These are phyloP conservation scores for Rhodosporidiobolus odoratus DNA, from an alignment of 768 basidiomycete species.

Conservation along the genomic window DNA sequence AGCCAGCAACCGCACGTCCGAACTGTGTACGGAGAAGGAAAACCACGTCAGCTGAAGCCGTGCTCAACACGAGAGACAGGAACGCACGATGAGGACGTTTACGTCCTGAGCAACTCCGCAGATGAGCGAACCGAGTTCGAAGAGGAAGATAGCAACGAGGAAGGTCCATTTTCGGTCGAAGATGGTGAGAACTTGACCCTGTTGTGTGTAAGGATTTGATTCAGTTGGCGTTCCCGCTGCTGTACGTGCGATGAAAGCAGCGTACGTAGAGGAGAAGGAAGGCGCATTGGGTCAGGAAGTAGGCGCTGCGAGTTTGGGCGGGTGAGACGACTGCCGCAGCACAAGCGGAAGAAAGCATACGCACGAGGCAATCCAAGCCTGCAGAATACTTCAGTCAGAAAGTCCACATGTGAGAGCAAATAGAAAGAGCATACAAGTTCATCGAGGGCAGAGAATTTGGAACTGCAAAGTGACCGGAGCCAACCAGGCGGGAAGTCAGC, in stretches of 20 bases:
- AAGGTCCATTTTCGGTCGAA: constrained; percentile 46
- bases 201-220: no score
- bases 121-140: constrained; percentile 46
- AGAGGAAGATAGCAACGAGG: constrained; percentile 45
- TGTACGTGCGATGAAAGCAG: neutral
- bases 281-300: constrained; percentile 34
- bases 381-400: neutral
- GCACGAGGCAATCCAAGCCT: constrained; percentile 27
- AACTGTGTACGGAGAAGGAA: constrained; percentile 43
- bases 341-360: neutral
- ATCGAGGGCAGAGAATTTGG: constrained; percentile 23
- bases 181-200: constrained; percentile 43
- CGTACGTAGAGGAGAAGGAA: constrained; percentile 43
- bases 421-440: constrained; percentile 7
- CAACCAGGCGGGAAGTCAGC: neutral
- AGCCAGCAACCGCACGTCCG: constrained; percentile 52
- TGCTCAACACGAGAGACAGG: neutral
- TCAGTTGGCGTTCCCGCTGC: no score
- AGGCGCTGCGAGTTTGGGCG: neutral
- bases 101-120: constrained; percentile 45
- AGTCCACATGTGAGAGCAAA: neutral
- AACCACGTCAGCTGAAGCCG: constrained; percentile 19
- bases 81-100: constrained; percentile 40
- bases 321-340: neutral
- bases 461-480: no score